phyloP scores from a whole-genome alignment of 805 yeast genomes.

The Yarrowia sp. region DNA sequence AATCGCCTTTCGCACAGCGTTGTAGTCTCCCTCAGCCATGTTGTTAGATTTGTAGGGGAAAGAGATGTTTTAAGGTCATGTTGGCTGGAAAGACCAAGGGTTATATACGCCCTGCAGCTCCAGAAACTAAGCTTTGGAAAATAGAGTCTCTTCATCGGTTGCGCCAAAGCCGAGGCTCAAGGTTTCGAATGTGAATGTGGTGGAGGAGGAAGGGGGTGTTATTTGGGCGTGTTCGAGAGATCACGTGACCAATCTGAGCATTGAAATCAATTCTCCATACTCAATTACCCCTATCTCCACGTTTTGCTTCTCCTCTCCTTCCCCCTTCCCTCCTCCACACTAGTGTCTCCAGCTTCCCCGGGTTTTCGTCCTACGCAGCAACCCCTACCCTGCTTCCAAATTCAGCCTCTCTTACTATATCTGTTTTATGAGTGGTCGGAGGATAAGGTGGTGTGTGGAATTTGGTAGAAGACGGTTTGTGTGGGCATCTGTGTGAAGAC shows the following conservation, averaged over 20 bases:
- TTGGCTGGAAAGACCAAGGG: not conserved
- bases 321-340: not conserved
- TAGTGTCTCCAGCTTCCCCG: slow-evolving; percentile 34
- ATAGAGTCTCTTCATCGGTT: slow-evolving; percentile 29
- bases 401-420: slow-evolving; percentile 3
- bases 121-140: slow-evolving; percentile 14
- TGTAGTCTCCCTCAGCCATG: slow-evolving; percentile 50
- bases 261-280: not conserved
- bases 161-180: slow-evolving; percentile 38
- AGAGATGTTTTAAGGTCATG: not conserved
- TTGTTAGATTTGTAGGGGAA: not conserved
- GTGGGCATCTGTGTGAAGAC: too few species aligned
- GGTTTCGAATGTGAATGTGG: slow-evolving; percentile 38
- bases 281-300: too few species aligned
- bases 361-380: slow-evolving; percentile 7
- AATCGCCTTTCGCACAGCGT: slow-evolving; percentile 52
- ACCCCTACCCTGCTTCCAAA: slow-evolving; percentile 22
- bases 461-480: too few species aligned
- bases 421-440: slow-evolving; percentile 17
- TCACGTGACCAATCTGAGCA: too few species aligned
- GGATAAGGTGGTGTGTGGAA: too few species aligned
- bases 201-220: not conserved
- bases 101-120: slow-evolving; percentile 28
- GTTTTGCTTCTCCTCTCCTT: not conserved
- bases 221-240: too few species aligned